These are phyloP conservation scores for Kodamaea fukazawae DNA, from an alignment of 805 yeast genomes.

Conservation along the genomic window DNA sequence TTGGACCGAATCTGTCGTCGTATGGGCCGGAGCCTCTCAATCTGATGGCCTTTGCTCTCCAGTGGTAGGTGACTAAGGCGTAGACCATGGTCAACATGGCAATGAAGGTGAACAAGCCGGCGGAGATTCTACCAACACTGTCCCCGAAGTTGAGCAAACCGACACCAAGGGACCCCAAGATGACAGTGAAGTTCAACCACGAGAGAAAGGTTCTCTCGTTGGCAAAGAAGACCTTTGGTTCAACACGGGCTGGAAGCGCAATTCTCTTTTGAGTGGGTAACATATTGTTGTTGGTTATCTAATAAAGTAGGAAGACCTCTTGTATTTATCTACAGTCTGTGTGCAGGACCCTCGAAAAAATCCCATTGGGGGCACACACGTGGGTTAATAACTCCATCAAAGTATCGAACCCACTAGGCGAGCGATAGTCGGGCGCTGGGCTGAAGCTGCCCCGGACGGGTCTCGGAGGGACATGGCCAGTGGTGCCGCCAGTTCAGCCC, in stretches of 20 bases:
- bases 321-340: neutral
- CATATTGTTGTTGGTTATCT: conserved; percentile 16
- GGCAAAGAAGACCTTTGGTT: conserved; percentile 98
- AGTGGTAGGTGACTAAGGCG: conserved; percentile 93
- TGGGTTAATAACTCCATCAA: no score
- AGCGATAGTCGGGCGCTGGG: no score
- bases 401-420: no score
- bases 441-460: no score
- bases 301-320: no score
- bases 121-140: conserved; percentile 84
- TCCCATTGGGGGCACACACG: no score
- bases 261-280: conserved; percentile 66
- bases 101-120: conserved; percentile 89
- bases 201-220: conserved; percentile 97
- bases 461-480: no score
- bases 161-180: conserved; percentile 93
- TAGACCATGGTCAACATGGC: conserved; percentile 98
- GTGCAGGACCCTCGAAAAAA: no score
- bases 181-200: conserved; percentile 98
- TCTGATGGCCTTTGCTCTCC: conserved; percentile 99
- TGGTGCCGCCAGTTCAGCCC: no score
- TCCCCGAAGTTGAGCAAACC: conserved; percentile 97
- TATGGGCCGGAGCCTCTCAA: conserved; percentile 98
- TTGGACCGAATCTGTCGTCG: conserved; percentile 98
- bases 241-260: conserved; percentile 96